Percentiles rank a stretch among this genome's conserved stretches.
Conservation (phyloP, 2,329 filamentous ascomycete genomes). For the Helicocarpus griseus region DNA sequence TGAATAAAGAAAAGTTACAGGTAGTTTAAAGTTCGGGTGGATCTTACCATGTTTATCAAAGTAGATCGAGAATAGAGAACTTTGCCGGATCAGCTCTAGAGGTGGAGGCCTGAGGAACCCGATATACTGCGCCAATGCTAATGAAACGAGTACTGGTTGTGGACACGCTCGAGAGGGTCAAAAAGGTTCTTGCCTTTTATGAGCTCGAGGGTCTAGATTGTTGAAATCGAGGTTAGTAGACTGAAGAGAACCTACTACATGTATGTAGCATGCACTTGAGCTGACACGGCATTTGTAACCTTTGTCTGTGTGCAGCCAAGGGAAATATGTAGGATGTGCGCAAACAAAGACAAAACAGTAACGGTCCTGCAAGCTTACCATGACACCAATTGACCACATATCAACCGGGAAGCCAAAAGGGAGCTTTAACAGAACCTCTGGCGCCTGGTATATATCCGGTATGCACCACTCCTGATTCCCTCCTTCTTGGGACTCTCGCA, state of each 20-base stretch:
- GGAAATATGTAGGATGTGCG: no score
- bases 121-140: neutral
- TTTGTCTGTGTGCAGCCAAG: no score
- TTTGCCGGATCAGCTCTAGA: neutral
- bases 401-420: slow-evolving; percentile 14
- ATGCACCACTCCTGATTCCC: slow-evolving; percentile 7
- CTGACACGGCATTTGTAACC: neutral
- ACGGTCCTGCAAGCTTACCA: no score
- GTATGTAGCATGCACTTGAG: no score
- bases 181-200: neutral
- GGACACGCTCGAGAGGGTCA: neutral
- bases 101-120: neutral
- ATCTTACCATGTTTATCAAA: neutral
- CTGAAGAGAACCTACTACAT: no score
- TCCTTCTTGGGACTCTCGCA: neutral
- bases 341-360: no score
- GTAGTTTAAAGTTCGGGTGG: neutral
- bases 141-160: neutral
- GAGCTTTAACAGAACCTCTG: slow-evolving; percentile 22
- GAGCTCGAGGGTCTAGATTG: neutral
- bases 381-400: slow-evolving; percentile 16
- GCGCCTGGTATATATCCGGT: slow-evolving; percentile 22
- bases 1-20: neutral
- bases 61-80: neutral
- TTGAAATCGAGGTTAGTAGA: neutral